Percentiles rank a stretch among this genome's conserved stretches.
phyloP scores from a whole-genome alignment of 805 yeast species.

The Sugiyamaella americana region DNA sequence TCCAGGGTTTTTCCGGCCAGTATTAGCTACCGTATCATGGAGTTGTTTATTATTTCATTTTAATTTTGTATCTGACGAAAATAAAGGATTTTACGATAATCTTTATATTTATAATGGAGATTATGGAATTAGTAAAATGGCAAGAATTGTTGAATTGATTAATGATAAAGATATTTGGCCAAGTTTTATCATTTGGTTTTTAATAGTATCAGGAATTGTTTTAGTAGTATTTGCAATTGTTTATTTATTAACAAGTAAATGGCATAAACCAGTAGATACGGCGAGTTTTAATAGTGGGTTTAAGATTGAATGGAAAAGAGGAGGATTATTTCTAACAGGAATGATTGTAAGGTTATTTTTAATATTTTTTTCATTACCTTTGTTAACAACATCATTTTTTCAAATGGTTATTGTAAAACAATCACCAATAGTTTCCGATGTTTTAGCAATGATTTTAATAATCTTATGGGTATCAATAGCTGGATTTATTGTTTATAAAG shows the following conservation, averaged over 20 bases:
- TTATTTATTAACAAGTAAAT: slow-evolving; percentile 1
- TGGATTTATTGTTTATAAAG: slow-evolving; percentile 10
- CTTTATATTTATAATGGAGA: slow-evolving; percentile 10
- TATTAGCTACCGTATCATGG: slow-evolving; percentile 49
- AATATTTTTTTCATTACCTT: slow-evolving; percentile 26
- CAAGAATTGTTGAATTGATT: slow-evolving; percentile 21
- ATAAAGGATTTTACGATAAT: slow-evolving; percentile 9
- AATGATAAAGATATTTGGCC: slow-evolving; percentile 31
- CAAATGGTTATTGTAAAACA: slow-evolving; percentile 25
- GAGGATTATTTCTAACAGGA: slow-evolving; percentile 23
- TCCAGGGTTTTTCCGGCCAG: slow-evolving; percentile 60
- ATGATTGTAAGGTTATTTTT: slow-evolving; percentile 24
- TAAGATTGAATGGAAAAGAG: background rate
- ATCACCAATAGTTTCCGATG: slow-evolving; percentile 23
- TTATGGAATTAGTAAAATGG: slow-evolving; percentile 24
- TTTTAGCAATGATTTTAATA: slow-evolving; percentile 25
- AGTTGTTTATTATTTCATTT: slow-evolving; percentile 41
- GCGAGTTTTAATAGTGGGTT: slow-evolving; percentile 18
- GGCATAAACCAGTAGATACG: slow-evolving; percentile 5
- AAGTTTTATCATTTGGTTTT: slow-evolving; percentile 29
- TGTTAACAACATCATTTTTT: slow-evolving; percentile 26
- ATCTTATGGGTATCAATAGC: slow-evolving; percentile 23
- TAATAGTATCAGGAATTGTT: slow-evolving; percentile 22
- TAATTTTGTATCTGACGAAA: slow-evolving; percentile 16
- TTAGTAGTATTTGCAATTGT: slow-evolving; percentile 5